phyloP scores from a whole-genome alignment of 805 yeast species.

The Barnettozyma botsteinii region DNA sequence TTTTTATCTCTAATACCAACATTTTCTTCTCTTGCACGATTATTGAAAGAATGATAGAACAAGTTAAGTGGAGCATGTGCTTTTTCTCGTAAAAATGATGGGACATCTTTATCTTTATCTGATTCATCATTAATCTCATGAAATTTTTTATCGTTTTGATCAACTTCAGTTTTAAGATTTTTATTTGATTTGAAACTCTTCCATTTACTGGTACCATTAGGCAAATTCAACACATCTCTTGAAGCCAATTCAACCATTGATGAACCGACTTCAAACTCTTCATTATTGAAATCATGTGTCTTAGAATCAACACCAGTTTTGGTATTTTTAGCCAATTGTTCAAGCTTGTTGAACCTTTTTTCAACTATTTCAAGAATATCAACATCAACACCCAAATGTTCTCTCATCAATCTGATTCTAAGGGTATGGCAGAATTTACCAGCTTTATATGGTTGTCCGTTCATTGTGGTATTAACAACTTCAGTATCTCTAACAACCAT shows the following conservation, averaged over 20 bases:
- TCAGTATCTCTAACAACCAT: conserved; percentile 82
- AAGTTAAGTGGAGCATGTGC: conserved; percentile 17
- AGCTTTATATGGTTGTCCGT: conserved; percentile 73
- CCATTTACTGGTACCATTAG: conserved; percentile 46
- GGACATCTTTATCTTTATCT: conserved; percentile 21
- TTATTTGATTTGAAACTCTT: conserved; percentile 17
- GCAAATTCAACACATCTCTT: conserved; percentile 53
- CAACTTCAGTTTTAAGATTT: conserved; percentile 3
- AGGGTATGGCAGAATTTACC: conserved; percentile 86
- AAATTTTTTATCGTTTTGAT: conserved; percentile 25
- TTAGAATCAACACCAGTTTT: conserved; percentile 30
- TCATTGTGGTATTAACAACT: conserved; percentile 62
- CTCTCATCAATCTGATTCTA: conserved; percentile 90
- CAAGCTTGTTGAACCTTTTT: conserved; percentile 49
- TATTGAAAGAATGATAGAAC: conserved; percentile 60
- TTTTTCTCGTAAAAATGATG: conserved; percentile 20
- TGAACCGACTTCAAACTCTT: conserved; percentile 38
- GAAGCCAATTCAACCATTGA: conserved; percentile 74
- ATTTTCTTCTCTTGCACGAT: conserved; percentile 85
- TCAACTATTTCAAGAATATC: conserved; percentile 80
- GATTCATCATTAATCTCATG: conserved; percentile 16
- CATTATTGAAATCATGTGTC: conserved; percentile 35
- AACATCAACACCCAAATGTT: conserved; percentile 91
- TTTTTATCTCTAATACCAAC: conserved; percentile 80
- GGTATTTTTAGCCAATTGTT: conserved; percentile 28